Base-by-base conservation (phyloP, 805 yeast genomes). In the Pichia sporocuriosa region DNA sequence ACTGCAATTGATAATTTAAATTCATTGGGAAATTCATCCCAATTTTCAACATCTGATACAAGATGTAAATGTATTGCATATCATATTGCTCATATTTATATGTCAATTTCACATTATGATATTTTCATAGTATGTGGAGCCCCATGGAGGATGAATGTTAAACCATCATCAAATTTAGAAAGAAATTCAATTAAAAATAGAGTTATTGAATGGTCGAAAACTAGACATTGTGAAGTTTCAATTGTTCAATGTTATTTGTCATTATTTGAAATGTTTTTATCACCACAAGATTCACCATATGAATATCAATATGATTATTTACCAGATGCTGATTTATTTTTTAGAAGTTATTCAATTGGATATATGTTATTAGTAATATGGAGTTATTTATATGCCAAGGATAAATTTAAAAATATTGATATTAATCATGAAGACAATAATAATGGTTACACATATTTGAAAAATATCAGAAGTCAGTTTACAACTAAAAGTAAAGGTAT, bases 61-160 rank as follows among this genome's bases (percentile, higher is more conserved):
- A 68, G 79, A 36, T 81, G 85, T 58, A 77, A 76, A 46, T 71
- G 77, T 44, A 80, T 86, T 0, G 74, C 79, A 40, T 82, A 77
- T 58, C 89, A 85, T 55, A 68, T 83, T 64, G 77, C 85, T 1
- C 89, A 83, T 54, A 75, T 84, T 13, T 73, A 79, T 34, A 72
- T 85, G 56, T 75, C 84, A 39, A 72, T 82, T 23, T 79, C 84
- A 42, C 86, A 84, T 48, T 80, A 83, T 58, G 95, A 86, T 58
- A 76, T 84, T 43, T 83, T 83, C 40, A 79, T 84, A 5, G 81
- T 69, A 58, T 81, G 89, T 2, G 96, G 96, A 1, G 84, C 87
- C 7, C 93, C 93, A 1, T 76, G 82, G 63, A 73, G 88, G 52
- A 79, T 83, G 80, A 83, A 76, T 52, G 86, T 80, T 27, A 67